phyloP scores from a whole-genome alignment of 2,329 filamentous ascomycete species.

The Metarhizium guizhouense region DNA sequence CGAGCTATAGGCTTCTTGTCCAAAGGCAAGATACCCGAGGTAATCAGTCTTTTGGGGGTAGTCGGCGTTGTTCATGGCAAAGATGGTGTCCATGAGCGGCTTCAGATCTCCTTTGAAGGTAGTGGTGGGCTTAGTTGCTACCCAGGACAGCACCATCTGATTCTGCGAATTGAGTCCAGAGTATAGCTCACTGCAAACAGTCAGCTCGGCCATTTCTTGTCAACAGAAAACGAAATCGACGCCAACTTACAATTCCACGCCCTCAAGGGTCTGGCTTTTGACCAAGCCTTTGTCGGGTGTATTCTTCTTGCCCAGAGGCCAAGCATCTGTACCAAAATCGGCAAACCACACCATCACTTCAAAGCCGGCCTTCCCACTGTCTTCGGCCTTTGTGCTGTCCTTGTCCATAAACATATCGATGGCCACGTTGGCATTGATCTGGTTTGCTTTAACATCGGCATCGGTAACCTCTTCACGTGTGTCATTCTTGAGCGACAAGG shows the following conservation, averaged over 20 bases:
- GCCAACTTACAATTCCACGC: constrained; percentile 31
- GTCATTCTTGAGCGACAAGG: constrained; percentile 34
- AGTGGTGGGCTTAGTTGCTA: constrained; percentile 24
- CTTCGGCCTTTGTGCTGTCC: constrained; percentile 28
- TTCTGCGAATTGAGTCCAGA: constrained; percentile 27
- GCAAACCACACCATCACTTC: constrained; percentile 53
- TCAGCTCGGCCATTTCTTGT: neutral
- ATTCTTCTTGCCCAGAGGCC: constrained; percentile 33
- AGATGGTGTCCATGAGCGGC: constrained; percentile 33
- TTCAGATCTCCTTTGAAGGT: constrained; percentile 38
- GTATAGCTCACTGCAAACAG: constrained; percentile 29
- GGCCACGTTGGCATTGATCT: constrained; percentile 45
- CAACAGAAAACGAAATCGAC: neutral
- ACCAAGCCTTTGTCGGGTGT: constrained; percentile 12
- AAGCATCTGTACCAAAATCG: constrained; percentile 33
- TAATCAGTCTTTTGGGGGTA: constrained; percentile 34
- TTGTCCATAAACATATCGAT: constrained; percentile 50
- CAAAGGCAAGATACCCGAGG: constrained; percentile 42
- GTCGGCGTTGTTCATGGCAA: constrained; percentile 20
- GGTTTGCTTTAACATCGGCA: constrained; percentile 21
- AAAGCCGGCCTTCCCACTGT: constrained; percentile 33
- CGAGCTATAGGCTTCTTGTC: constrained; percentile 39
- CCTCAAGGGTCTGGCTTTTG: constrained; percentile 27
- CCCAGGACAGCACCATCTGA: constrained; percentile 43
- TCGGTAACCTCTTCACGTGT: constrained; percentile 25